Evolutionary conservation across 1,139 yeast genomes (phyloP), one percentile per base, ranked within the genome.

Genomic region (Diutina siamensis): DNA sequence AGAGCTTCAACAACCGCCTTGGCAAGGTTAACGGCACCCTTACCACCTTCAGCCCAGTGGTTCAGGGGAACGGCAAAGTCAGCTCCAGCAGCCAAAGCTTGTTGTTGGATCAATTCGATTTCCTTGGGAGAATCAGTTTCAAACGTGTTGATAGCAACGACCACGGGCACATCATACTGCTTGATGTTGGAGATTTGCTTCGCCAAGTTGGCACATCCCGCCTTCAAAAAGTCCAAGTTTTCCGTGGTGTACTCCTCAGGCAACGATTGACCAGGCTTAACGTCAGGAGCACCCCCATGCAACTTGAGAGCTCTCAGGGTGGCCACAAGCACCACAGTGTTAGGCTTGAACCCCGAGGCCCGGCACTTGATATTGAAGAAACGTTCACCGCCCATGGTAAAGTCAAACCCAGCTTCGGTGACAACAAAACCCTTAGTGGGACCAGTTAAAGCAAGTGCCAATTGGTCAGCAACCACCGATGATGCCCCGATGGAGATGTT

Each of bases 351-450:
- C 2, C 97, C 97, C 8, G 95, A 83, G 28, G 94, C 78, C 62
- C 98, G 80, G 68, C 97, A 88, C 71, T 92, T 92, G 68, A 92
- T 92, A 72, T 92, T 89, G 66, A 89, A 78, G 71, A 92, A 92
- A 63, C 97, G 78, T 70, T 92, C 98, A 61, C 97, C 97, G 61
- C 98, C 98, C 97, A 92, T 92, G 47, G 97, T 92, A 74, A 92
- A 89, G 65, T 92, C 98, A 71, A 92, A 92, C 50, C 97, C 98
- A 34, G 97, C 97, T 65, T 89, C 97, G 45, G 97, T 89, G 48
- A 89, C 89, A 50, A 89, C 97, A 60, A 81, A 89, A 54, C 97
- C 97, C 53, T 68, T 65, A 55, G 55, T 73, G 61, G 59, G 72
- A 63, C 96, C 95, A 41, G 94, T 89, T 55, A 92, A 76, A 68